Evolutionary conservation across 371 early-diverging fungal species (phyloP), one percentile per base, ranked within the genome.

Genomic region (Actinomortierella ambigua): DNA sequence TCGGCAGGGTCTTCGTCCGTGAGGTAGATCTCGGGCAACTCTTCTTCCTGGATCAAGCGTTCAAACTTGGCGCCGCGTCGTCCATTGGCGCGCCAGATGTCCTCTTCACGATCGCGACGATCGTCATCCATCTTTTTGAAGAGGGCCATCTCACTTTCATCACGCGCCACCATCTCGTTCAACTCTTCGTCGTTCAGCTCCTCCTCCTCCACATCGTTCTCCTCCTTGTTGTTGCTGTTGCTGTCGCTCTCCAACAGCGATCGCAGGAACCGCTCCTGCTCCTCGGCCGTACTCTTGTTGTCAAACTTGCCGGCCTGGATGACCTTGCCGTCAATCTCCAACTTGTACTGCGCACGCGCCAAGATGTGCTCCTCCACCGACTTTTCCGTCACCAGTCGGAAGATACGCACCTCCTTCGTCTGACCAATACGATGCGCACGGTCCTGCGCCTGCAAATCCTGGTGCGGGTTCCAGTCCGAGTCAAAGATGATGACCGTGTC

Each of bases 371-470:
- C 99, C 81, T 99, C 99, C 47, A 99, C 88, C 0, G 99, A 95
- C 50, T 94, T 90, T 29, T 91, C 90, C 6, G 96, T 96, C 61
- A 99, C 94, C 43, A 99, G 78, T n/a, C 99, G 89, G 76, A 98
- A 91, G 53, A 99, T 97, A 27, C 95, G 90, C n/a, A 99, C 99
- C 80, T 99, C 99, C 68, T 98, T 98, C 26, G 93, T 99, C 80
- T 99, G 99, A n/a, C 99, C 99, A 70, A 99, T 99, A 79, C 99
- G 93, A 85, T 99, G 99, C 0, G 99, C 99, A 76, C 99, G 94
- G 80, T 99, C 99, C 80, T 99, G 99, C 1, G 99, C 99, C 85
- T 99, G 99, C 43, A 98, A 82, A 84, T 99, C 99, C 65, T 95
- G 95, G 70, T 98, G 97, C 22, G 99, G 99, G 76, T 99, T 99